Base-by-base conservation (phyloP, 352 stramenopile genomes). In the Globisporangium cystogenes region DNA sequence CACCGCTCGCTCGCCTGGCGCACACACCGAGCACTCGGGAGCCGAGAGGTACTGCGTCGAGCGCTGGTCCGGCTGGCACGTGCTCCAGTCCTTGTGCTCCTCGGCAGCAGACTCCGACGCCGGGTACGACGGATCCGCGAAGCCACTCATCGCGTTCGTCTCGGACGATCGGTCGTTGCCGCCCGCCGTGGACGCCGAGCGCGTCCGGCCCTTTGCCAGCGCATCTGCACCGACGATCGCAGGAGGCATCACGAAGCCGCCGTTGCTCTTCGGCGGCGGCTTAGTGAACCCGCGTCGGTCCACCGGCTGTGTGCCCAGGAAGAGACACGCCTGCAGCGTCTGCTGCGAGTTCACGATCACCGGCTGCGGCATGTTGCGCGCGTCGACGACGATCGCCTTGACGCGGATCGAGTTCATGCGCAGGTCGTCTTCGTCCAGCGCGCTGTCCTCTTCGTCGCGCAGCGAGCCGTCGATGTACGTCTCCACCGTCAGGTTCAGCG, bases 21-120 rank as follows among this genome's bases (percentile, higher is more conserved):
- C 81, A 51, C 85, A 95, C 4, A 95, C 36, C 4, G 80, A 93
- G 26, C 80, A 88, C 23, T 90, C 79, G 7, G 79, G 84, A 1
- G 78, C 56, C 12, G 63, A 63, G 20, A 95, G 63, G 51, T 78
- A 87, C 50, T 91, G 78, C 0, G 76, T 48, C 4, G 80, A 75
- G 26, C 85, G 82, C 57, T 95, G 85, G 33, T 95, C 85, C 20
- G 85, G 85, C 23, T 86, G 81, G 23, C 85, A 95, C 7, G 80
- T 86, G 46, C 82, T 95, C 85, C 85, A 95, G 58, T 95, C 85
- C 49, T 95, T 95, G 67, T 90, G 87, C 21, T 93, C 85, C 46
- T 95, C 85, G 18, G 83, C 74, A 2, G 68, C 82, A 4, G 81
- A 64, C 37, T 91, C 82, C 24, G 64, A 52, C 26, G 72, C 73